These are phyloP conservation scores for Paecilomyces sp. DNA, from an alignment of 2,329 filamentous ascomycete species.

Conservation along the genomic window DNA sequence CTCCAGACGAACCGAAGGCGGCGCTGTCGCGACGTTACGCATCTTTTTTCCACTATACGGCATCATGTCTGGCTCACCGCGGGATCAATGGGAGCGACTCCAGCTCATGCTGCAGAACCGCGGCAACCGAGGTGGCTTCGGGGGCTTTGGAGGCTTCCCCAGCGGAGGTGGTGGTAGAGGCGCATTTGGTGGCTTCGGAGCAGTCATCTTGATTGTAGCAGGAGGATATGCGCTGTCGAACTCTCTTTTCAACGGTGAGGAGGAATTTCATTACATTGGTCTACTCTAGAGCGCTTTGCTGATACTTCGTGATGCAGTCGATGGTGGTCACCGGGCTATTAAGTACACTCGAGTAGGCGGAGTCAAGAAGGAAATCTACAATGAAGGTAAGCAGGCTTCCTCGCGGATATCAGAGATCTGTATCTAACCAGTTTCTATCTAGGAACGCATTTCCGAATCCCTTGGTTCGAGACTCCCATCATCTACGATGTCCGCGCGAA, in stretches of 20 bases:
- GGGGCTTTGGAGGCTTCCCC: slow-evolving; percentile 39
- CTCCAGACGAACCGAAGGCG: not conserved
- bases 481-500: slow-evolving; percentile 97
- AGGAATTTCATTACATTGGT: not conserved
- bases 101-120: slow-evolving; percentile 55
- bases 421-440: not conserved
- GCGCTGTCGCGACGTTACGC: slow-evolving; percentile 9
- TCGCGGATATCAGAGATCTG: not conserved
- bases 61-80: slow-evolving; percentile 49
- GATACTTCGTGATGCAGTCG: slow-evolving; percentile 49
- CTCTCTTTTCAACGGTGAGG: slow-evolving; percentile 60
- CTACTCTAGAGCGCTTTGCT: not conserved
- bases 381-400: slow-evolving; percentile 59
- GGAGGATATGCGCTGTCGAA: slow-evolving; percentile 42
- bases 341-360: slow-evolving; percentile 92
- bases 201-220: slow-evolving; percentile 46
- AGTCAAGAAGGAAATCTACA: slow-evolving; percentile 94
- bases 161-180: slow-evolving; percentile 49
- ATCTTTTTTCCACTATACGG: slow-evolving; percentile 15
- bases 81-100: slow-evolving; percentile 60
- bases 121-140: slow-evolving; percentile 41
- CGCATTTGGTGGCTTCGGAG: slow-evolving; percentile 45
- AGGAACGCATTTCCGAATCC: slow-evolving; percentile 90
- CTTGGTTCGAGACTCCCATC: slow-evolving; percentile 96
- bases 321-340: slow-evolving; percentile 97